phyloP scores from a whole-genome alignment of 2,329 filamentous ascomycete genomes.

The Fusarium austroafricanum region DNA sequence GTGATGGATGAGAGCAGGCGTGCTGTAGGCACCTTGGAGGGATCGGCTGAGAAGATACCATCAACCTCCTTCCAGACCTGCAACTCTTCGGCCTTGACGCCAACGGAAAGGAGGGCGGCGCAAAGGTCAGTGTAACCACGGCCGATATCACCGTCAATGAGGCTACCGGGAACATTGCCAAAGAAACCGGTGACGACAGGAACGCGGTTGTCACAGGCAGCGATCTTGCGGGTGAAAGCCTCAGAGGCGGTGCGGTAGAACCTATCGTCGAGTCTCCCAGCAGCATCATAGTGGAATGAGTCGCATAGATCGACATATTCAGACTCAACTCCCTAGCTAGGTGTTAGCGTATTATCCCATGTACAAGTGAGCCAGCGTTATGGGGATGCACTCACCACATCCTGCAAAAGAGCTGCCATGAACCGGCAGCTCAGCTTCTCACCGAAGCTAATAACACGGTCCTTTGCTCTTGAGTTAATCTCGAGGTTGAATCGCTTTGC shows the following conservation, averaged over 20 bases:
- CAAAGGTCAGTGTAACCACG: constrained; percentile 97
- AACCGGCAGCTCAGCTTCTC: constrained; percentile 96
- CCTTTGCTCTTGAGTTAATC: constrained; percentile 81
- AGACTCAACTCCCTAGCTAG: constrained; percentile 76
- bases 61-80: constrained; percentile 99
- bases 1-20: constrained; percentile 88
- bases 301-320: constrained; percentile 93
- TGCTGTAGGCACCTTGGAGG: constrained; percentile 93
- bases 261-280: constrained; percentile 69
- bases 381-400: constrained; percentile 62
- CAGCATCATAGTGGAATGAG: constrained; percentile 74
- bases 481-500: constrained; percentile 76
- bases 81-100: constrained; percentile 85
- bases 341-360: constrained; percentile 43
- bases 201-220: constrained; percentile 73
- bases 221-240: constrained; percentile 72
- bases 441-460: constrained; percentile 92
- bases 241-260: constrained; percentile 77
- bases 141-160: constrained; percentile 89
- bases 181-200: constrained; percentile 94
- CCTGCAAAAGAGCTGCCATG: constrained; percentile 86
- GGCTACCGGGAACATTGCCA: constrained; percentile 88
- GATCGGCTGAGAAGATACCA: constrained; percentile 88
- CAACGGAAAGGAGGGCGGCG: constrained; percentile 90
- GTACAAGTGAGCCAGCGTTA: not conserved